phyloP scores from a whole-genome alignment of 2,329 filamentous ascomycete genomes.

The Thielaviopsis populi region DNA sequence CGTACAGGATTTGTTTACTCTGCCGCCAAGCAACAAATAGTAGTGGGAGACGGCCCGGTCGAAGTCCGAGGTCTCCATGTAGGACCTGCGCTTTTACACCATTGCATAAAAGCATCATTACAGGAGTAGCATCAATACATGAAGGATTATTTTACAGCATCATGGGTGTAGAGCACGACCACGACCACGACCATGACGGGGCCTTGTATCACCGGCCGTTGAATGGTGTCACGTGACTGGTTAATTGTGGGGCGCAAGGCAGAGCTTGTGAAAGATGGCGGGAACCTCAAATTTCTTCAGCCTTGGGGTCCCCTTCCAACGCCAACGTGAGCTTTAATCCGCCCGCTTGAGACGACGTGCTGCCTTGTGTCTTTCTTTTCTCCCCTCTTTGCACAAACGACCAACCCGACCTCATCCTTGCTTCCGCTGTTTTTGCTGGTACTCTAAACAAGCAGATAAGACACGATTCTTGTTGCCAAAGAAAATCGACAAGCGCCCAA shows the following conservation, averaged over 20 bases:
- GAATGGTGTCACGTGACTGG: slow-evolving; percentile 8
- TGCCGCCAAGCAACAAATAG: slow-evolving; percentile 4
- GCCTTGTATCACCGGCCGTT: background rate
- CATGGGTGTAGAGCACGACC: background rate
- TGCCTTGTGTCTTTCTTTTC: background rate
- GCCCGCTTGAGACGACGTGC: background rate
- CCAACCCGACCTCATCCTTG: background rate
- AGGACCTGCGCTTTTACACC: background rate
- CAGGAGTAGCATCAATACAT: background rate
- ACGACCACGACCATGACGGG: too few relatives aligned
- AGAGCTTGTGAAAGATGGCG: slow-evolving; percentile 11
- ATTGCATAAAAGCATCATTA: background rate
- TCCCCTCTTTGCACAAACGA: background rate
- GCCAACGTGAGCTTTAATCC: background rate
- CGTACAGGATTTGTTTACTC: slow-evolving; percentile 18
- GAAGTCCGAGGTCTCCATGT: background rate
- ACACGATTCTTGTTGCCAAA: background rate
- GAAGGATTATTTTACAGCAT: background rate
- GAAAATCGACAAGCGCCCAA: background rate
- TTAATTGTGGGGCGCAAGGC: slow-evolving; percentile 15
- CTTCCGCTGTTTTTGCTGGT: background rate
- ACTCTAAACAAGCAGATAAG: background rate
- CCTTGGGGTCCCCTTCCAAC: slow-evolving; percentile 11
- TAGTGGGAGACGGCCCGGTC: background rate
- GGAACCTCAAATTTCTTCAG: slow-evolving; percentile 17